Conservation (phyloP, 2,329 filamentous ascomycete species). For the Diaporthe eres region DNA sequence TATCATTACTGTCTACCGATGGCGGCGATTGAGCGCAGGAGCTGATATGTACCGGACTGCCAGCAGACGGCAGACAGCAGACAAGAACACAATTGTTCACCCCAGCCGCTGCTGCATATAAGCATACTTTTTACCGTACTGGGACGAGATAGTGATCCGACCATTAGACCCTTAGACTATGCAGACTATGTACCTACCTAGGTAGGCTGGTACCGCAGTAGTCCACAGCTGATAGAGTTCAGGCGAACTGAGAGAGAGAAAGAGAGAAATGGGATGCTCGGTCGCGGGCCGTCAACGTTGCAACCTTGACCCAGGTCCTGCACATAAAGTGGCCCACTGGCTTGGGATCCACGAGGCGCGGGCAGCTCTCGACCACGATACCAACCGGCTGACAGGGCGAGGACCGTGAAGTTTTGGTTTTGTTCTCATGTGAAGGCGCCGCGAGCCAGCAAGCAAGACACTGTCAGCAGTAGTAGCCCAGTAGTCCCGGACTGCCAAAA, state of each 20-base stretch:
- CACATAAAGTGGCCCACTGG: neutral
- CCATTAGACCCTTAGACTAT: neutral
- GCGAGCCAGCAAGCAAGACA: neutral
- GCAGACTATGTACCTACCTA: neutral
- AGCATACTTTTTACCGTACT: neutral
- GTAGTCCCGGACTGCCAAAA: neutral
- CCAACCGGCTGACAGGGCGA: neutral
- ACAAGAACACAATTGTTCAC: neutral
- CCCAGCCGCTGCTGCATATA: neutral
- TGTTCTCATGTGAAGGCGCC: neutral
- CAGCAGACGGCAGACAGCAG: neutral
- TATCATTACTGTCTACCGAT: neutral
- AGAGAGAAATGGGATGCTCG: neutral
- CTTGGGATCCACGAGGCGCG: slow-evolving; percentile 7
- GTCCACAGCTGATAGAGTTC: neutral
- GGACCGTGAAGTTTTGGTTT: neutral
- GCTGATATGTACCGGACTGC: neutral
- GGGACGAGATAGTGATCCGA: neutral
- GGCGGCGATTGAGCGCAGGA: neutral
- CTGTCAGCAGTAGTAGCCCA: neutral
- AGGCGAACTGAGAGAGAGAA: neutral
- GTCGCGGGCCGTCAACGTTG: slow-evolving; percentile 4
- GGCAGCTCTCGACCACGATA: neutral
- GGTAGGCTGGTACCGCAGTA: too few species aligned
- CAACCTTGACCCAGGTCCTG: slow-evolving; percentile 20